Conservation (phyloP, 73 alveolate genomes). For the Uronychia setigera region DNA sequence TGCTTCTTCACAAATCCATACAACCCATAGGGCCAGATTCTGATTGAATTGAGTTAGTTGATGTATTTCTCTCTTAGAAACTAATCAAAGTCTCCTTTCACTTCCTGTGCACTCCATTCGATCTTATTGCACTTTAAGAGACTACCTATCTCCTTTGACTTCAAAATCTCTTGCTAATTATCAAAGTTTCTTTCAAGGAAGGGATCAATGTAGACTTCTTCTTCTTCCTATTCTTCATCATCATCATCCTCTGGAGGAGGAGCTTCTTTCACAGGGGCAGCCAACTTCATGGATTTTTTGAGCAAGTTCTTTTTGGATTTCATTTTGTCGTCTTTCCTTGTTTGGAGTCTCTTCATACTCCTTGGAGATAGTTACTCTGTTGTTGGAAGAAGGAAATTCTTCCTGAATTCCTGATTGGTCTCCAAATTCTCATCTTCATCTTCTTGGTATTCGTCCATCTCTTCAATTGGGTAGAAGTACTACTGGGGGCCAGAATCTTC, state of each 20-base stretch:
- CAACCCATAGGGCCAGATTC: conserved; percentile 59
- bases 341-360: neutral
- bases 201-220: neutral
- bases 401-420: neutral
- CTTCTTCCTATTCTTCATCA: conserved; percentile 7
- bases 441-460: conserved; percentile 11
- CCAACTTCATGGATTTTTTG: neutral
- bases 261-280: neutral
- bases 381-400: neutral
- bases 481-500: neutral
- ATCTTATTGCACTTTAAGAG: neutral
- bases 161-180: neutral
- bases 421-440: conserved; percentile 16
- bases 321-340: neutral
- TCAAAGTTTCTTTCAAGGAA: conserved; percentile 16
- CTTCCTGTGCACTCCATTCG: conserved; percentile 43
- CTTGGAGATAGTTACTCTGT: neutral
- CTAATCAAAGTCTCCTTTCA: conserved; percentile 26
- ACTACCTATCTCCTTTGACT: neutral
- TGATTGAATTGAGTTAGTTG: conserved; percentile 13
- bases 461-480: neutral
- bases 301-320: neutral
- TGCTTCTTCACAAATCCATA: conserved; percentile 17
- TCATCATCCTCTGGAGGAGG: neutral
- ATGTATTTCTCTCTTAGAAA: conserved; percentile 8